Evolutionary conservation across 2,329 filamentous ascomycete genomes (phyloP).

Genomic region (Penicillium sp.): DNA sequence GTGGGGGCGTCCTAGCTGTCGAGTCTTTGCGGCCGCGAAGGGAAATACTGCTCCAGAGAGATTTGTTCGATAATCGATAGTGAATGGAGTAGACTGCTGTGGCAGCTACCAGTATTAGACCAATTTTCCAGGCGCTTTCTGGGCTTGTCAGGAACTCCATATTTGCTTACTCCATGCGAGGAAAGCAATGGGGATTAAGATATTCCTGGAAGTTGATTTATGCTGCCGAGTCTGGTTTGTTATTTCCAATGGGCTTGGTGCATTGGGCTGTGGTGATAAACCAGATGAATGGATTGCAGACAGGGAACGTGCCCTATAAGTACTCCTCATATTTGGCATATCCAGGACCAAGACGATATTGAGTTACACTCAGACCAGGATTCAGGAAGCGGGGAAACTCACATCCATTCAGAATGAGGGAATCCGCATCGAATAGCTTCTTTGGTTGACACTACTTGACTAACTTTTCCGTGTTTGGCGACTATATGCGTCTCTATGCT

Average conservation of each 20-base stretch:
- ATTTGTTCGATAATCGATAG: conserved; percentile 34
- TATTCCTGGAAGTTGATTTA: neutral
- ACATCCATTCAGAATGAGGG: conserved; percentile 3
- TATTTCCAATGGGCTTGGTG: neutral
- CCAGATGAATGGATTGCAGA: neutral
- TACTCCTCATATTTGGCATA: neutral
- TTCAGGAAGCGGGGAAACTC: conserved; percentile 18
- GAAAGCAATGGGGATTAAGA: neutral
- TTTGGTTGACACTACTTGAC: conserved; percentile 14
- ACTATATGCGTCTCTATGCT: conserved; percentile 18
- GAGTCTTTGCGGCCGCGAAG: conserved; percentile 45
- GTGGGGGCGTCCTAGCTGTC: conserved; percentile 53
- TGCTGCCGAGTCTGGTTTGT: neutral
- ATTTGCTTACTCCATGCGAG: conserved; percentile 3
- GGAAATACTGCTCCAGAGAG: conserved; percentile 41
- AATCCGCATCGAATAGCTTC: conserved; percentile 12
- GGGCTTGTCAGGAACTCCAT: conserved; percentile 20
- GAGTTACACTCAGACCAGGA: conserved; percentile 6
- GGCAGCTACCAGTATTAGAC: conserved; percentile 22
- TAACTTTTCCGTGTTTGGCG: conserved; percentile 27
- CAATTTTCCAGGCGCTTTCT: conserved; percentile 24
- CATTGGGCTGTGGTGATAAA: neutral
- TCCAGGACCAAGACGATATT: neutral
- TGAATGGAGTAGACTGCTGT: conserved; percentile 30
- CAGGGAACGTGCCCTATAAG: conserved; percentile 5